Evolutionary conservation across 192 early-diverging fungal species (phyloP).

Genomic region (Backusella macrospora): DNA sequence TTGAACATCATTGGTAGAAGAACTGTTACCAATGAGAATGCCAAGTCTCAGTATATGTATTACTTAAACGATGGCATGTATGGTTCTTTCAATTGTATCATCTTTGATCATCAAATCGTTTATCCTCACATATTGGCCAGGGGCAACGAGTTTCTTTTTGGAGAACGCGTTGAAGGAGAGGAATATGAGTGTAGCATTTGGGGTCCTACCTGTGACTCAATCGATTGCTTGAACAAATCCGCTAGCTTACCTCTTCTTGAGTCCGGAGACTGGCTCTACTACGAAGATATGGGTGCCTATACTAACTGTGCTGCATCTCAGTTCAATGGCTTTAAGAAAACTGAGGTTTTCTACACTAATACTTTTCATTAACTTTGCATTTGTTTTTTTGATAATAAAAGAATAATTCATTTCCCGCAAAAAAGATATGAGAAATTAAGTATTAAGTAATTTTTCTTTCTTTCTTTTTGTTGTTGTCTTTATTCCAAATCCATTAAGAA

Average conservation of each 20-base stretch:
- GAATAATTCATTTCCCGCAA: not conserved
- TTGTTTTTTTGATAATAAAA: not conserved
- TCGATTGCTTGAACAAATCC: slow-evolving; percentile 84
- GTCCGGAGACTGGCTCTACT: slow-evolving; percentile 96
- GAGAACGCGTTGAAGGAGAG: slow-evolving; percentile 25
- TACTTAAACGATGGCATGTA: slow-evolving; percentile 99
- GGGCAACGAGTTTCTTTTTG: slow-evolving; percentile 40
- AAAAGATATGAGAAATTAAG: not conserved
- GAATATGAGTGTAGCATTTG: slow-evolving; percentile 77
- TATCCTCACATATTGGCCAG: slow-evolving; percentile 51
- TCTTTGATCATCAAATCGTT: slow-evolving; percentile 92
- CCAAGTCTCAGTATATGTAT: slow-evolving; percentile 62
- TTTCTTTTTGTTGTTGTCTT: not conserved
- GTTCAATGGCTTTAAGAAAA: slow-evolving; percentile 89
- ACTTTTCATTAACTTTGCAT: slow-evolving; percentile 40
- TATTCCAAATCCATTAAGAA: not conserved
- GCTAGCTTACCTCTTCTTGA: slow-evolving; percentile 78
- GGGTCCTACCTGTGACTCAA: slow-evolving; percentile 99
- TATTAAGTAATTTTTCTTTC: not conserved
- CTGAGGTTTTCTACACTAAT: slow-evolving; percentile 86
- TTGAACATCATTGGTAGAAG: slow-evolving; percentile 93
- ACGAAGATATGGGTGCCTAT: slow-evolving; percentile 97
- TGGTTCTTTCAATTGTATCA: slow-evolving; percentile 97
- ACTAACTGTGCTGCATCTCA: slow-evolving; percentile 87
- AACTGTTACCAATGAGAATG: slow-evolving; percentile 48